phyloP scores from a whole-genome alignment of 73 alveolate species.

The Stentor coeruleus region DNA sequence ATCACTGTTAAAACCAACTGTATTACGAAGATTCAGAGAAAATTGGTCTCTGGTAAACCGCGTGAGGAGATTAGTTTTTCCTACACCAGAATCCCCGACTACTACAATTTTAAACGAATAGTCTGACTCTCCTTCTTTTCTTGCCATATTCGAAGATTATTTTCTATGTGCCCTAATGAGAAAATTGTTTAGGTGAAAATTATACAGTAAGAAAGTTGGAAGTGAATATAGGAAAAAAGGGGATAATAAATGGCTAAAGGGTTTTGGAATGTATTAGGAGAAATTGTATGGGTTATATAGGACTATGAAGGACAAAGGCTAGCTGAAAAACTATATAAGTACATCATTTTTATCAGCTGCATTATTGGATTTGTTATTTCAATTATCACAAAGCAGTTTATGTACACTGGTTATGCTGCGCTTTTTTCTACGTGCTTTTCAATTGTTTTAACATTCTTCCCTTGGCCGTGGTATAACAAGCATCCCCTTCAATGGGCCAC shows the following conservation, averaged over 20 bases:
- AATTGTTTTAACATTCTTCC: background rate
- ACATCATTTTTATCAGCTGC: background rate
- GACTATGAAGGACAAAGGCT: constrained; percentile 15
- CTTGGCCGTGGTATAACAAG: constrained; percentile 25
- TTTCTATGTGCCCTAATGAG: too few relatives aligned
- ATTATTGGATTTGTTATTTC: background rate
- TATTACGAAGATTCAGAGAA: constrained; percentile 55
- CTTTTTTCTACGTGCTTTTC: background rate
- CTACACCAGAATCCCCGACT: constrained; percentile 71
- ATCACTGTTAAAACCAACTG: constrained; percentile 76
- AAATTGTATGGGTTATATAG: constrained; percentile 2
- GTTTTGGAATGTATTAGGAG: constrained; percentile 19
- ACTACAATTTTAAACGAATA: constrained; percentile 12
- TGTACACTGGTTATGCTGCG: constrained; percentile 25
- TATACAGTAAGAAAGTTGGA: too few relatives aligned
- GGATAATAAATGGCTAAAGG: constrained; percentile 23
- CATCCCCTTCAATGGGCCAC: constrained; percentile 11
- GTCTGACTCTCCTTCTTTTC: constrained; percentile 11
- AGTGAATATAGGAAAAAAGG: too few relatives aligned
- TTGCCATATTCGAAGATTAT: constrained; percentile 1
- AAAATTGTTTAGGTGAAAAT: too few relatives aligned
- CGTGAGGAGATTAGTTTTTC: constrained; percentile 67
- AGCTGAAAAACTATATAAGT: background rate
- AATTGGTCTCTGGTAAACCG: constrained; percentile 64
- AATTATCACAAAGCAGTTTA: background rate